Base-by-base conservation (phyloP, 768 basidiomycete species). In the Phallus indusiatus region DNA sequence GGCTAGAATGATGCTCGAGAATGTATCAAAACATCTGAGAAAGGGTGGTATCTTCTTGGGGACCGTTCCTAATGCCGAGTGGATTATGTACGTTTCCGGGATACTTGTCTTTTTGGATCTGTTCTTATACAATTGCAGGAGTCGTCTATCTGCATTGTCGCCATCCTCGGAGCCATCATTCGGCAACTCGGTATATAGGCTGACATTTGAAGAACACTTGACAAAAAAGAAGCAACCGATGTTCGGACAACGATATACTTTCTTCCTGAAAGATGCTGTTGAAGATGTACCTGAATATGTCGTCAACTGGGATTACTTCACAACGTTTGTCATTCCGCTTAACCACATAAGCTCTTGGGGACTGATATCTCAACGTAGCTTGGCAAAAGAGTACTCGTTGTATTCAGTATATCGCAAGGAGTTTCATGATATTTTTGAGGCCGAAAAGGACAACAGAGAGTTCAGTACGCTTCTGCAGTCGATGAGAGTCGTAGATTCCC, bases 281-380 rank as follows among this genome's bases (percentile, higher is more conserved):
- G 95, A 94, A 63, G 85, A 98, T 65, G 95, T 97, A 18, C 94
- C 95, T 5, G 96, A 99, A 70, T 99, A 94, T 67, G 76, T 99
- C 53, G 96, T 99, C n/a, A 80, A 83, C 61, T 99, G 95, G 95
- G 86, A 90, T 49, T 86, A 86, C 65, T 98, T 98, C 69, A 85
- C 88, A 33, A 72, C 81, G 94, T 96, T 63, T 64, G 81, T 73
- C 54, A 16, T 60, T 55, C 21, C 21, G 51, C 46, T 52, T 47
- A 7, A 34, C 54, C 53, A 5, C 54, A 21, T 28, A 16, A 47
- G 18, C 20, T n/a, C 17, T 55, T 37, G 62, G 33, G n/a, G 50
- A 55, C 63, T 67, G 54, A 66, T 50, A 59, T 22, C 37, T 62
- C 47, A 60, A 6, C 67, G n/a, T n/a, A 95, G 94, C 62, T 73